A percentile compares a stretch with the other conserved stretches of the same genome.
phyloP scores from a whole-genome alignment of 768 basidiomycete genomes.

The Tephrocybe sp. region DNA sequence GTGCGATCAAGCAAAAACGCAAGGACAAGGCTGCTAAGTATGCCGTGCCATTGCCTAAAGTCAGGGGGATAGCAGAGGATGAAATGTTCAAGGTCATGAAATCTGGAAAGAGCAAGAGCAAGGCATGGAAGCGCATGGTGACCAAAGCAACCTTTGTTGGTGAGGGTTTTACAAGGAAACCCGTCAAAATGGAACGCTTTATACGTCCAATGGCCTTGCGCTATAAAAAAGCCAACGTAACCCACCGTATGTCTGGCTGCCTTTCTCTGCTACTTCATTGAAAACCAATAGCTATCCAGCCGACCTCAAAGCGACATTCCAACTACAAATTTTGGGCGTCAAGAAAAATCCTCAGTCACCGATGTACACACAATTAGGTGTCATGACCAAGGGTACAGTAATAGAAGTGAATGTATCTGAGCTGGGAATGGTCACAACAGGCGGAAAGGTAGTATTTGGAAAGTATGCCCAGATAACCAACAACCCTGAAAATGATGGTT shows the following conservation, averaged over 20 bases:
- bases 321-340: slow-evolving; percentile 94
- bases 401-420: slow-evolving; percentile 99
- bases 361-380: slow-evolving; percentile 94
- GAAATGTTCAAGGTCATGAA: slow-evolving; percentile 99
- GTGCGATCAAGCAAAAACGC: slow-evolving; percentile 96
- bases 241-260: slow-evolving; percentile 73
- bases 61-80: slow-evolving; percentile 96
- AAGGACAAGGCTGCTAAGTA: slow-evolving; percentile 99
- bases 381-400: slow-evolving; percentile 97
- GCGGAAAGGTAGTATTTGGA: slow-evolving; percentile 91
- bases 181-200: slow-evolving; percentile 98
- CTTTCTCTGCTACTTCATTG: background rate
- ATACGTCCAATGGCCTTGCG: slow-evolving; percentile 96
- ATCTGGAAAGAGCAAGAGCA: slow-evolving; percentile 94
- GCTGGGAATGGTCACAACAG: slow-evolving; percentile 94
- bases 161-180: slow-evolving; percentile 96
- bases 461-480: slow-evolving; percentile 94
- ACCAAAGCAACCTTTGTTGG: slow-evolving; percentile 99
- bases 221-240: slow-evolving; percentile 98
- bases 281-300: slow-evolving; percentile 43
- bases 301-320: slow-evolving; percentile 97
- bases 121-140: slow-evolving; percentile 99
- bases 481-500: slow-evolving; percentile 95
- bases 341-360: slow-evolving; percentile 99
- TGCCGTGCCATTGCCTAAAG: slow-evolving; percentile 94